Conservation (phyloP, 345 rosid genomes). For the Pelargonium nanum region DNA sequence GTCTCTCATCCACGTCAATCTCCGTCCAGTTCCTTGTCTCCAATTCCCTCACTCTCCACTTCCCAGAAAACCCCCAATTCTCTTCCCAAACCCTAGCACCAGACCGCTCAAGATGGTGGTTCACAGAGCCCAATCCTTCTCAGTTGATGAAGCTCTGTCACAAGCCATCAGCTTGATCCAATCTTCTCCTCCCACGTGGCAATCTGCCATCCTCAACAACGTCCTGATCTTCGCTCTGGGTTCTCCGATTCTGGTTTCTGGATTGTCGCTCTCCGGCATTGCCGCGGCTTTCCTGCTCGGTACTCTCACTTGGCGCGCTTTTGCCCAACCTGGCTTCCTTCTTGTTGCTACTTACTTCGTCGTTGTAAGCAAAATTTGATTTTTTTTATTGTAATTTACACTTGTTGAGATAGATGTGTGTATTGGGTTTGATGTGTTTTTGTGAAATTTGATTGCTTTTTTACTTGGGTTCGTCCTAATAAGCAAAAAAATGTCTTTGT, state of each 20-base stretch:
- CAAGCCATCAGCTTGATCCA: slow-evolving; percentile 46
- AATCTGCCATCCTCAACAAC: slow-evolving; percentile 66
- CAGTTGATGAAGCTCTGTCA: slow-evolving; percentile 34
- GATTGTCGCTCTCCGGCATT: slow-evolving; percentile 72
- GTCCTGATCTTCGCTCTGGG: slow-evolving; percentile 64
- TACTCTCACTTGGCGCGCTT: slow-evolving; percentile 93
- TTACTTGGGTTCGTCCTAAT: too few relatives aligned
- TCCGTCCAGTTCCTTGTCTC: slow-evolving; percentile 11
- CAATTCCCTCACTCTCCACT: slow-evolving; percentile 12
- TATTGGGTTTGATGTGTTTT: not conserved
- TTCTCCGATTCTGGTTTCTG: slow-evolving; percentile 64
- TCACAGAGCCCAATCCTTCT: slow-evolving; percentile 22
- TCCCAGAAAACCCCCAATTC: slow-evolving; percentile 10
- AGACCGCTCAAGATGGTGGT: slow-evolving; percentile 16
- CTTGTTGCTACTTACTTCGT: slow-evolving; percentile 75
- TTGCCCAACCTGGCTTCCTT: slow-evolving; percentile 72
- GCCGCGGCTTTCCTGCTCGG: slow-evolving; percentile 80
- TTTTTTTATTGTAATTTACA: not conserved
- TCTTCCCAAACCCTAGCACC: slow-evolving; percentile 4
- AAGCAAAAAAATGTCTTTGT: too few relatives aligned
- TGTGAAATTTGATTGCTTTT: not conserved
- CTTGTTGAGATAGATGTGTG: not conserved
- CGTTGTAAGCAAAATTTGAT: slow-evolving; percentile 18
- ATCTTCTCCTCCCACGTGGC: slow-evolving; percentile 66
- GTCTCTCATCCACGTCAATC: slow-evolving; percentile 17